Evolutionary conservation across 75 land plant species (phyloP), one percentile per base, ranked within the genome.

Genomic region (Picea glauca): DNA sequence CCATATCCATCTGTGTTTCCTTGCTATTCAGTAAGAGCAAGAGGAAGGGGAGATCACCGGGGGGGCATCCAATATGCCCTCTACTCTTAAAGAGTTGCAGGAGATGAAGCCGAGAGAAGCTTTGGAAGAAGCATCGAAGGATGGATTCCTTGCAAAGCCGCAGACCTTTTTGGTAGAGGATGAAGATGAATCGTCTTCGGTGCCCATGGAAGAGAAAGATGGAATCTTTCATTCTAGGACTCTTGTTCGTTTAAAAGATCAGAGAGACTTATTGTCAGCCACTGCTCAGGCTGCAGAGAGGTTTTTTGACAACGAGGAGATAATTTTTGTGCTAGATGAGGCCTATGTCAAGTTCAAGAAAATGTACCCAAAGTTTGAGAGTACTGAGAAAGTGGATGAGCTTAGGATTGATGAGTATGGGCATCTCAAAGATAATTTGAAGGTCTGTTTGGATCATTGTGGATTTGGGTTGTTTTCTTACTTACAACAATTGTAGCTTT

Each of bases 331-430:
- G 13, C 21, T 84, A 15, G 66, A 80, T 43, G 85, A 90, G 33
- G 82, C 95, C 13, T 87, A 83, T 82, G 21, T 62, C 26, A 72
- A 82, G 60, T 93, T 93, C 80, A n/a, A n/a, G n/a, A n/a, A n/a
- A n/a, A n/a, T n/a, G n/a, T n/a, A n/a, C n/a, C n/a, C n/a, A n/a
- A n/a, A n/a, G n/a, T n/a, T n/a, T n/a, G n/a, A n/a, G n/a, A n/a
- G n/a, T n/a, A n/a, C n/a, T n/a, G n/a, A n/a, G n/a, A n/a, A n/a
- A n/a, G n/a, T n/a, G n/a, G n/a, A n/a, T n/a, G n/a, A n/a, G n/a
- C n/a, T n/a, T n/a, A 61, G 93, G 62, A 82, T 76, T 20, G 59
- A 61, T 8, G 93, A 91, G 54, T 93, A 89, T 58, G 60, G 80
- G n/a, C 92, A 89, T 80, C 86, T 91, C 13, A 74, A 78, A 40